Evolutionary conservation across 1,139 yeast species (phyloP), one percentile per base, ranked within the genome.

Genomic region (Magnusiomyces paraingens): DNA sequence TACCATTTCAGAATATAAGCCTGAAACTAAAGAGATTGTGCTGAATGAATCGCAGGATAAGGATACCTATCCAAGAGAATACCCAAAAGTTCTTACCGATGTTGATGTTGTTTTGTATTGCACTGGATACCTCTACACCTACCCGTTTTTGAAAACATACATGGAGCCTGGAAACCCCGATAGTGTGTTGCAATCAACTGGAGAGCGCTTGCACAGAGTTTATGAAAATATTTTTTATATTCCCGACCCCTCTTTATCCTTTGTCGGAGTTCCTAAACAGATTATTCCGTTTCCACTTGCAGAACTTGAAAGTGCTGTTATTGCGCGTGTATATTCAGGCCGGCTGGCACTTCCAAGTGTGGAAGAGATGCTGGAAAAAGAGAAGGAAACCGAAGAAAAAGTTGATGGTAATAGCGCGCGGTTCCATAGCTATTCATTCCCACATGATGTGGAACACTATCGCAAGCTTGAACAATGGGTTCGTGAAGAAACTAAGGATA

Each of bases 221-320:
- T 83, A 81, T 72, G 71, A 74, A 57, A 86, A 82, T 50, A 65
- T 79, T 1, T 66, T 82, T 48, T 77, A 77, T 61, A 73, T 72
- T 46, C 71, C 75, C 46, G 83, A 80, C 60, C 84, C 86, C 2
- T 75, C 83, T 1, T 63, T 84, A 55, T 82, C 80, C 1, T 70
- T 82, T 47, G 70, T 80, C 32, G 79, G 82, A 2, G 68, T 80
- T 53, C 78, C 82, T 12, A 72, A 78, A 57, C 73, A 74, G 58
- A 77, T 81, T 15, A 72, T 83, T 15, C 86, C 88, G 1, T 79
- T 83, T 59, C 79, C 84, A 50, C 64, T 77, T 1, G 74, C 84
- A 1, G 88, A 84, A 62, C 67, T 79, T 12, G 87, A 83, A 61
- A 83, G 80, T 1, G 73, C 80, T 4, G 74, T 79, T 62, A 68